Percentiles rank a stretch among this genome's conserved stretches.
These are phyloP conservation scores for Microbotryum intermedium DNA, from an alignment of 1,284 basidiomycete species.

Conservation along the genomic window DNA sequence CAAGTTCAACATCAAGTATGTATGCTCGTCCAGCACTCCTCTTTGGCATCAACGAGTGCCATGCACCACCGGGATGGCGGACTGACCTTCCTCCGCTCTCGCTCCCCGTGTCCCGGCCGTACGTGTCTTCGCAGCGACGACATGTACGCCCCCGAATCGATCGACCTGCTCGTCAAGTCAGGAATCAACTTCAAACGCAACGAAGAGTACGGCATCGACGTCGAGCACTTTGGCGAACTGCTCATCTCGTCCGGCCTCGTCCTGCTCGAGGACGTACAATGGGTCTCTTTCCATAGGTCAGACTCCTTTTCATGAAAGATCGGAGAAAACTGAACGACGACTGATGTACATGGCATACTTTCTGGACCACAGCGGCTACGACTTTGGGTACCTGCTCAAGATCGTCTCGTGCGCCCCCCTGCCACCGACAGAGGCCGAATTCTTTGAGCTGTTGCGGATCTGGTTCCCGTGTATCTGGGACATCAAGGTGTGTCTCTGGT, in stretches of 20 bases:
- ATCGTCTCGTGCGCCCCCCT: conserved; percentile 80
- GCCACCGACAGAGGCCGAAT: conserved; percentile 79
- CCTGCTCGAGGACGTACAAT: conserved; percentile 78
- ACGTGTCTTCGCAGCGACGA: conserved; percentile 58
- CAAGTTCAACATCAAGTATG: conserved; percentile 78
- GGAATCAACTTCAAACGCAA: conserved; percentile 93
- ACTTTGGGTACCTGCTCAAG: conserved; percentile 98
- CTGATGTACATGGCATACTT: background rate
- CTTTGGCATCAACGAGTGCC: background rate
- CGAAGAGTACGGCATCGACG: conserved; percentile 82
- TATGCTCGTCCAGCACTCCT: too few species aligned
- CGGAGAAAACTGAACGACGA: background rate
- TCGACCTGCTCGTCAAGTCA: conserved; percentile 87
- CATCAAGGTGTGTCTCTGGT: conserved; percentile 52
- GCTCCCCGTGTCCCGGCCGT: background rate
- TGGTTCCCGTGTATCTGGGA: conserved; percentile 99
- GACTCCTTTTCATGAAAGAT: conserved; percentile 39
- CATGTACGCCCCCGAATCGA: conserved; percentile 96
- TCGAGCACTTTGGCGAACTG: conserved; percentile 93
- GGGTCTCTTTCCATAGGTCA: conserved; percentile 97
- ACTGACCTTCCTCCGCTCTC: background rate
- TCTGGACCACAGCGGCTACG: conserved; percentile 68
- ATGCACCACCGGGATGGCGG: background rate
- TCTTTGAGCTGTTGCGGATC: conserved; percentile 76
- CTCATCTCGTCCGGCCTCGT: conserved; percentile 95